Evolutionary conservation across 2,329 filamentous ascomycete genomes (phyloP).

Genomic region (Monosporascus sp.): DNA sequence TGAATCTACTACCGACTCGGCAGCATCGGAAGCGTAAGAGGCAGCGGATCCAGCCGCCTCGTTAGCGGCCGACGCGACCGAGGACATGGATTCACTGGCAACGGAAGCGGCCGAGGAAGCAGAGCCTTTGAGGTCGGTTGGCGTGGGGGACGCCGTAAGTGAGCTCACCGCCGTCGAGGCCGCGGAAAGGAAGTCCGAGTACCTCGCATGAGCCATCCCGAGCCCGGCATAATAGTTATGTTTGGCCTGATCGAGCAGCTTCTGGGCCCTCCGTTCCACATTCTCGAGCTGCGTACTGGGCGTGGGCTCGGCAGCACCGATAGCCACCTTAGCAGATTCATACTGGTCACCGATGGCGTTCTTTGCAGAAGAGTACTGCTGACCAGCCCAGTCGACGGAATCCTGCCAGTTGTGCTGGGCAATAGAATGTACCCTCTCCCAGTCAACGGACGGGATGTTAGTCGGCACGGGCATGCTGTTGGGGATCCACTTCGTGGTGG

Average conservation of each 20-base stretch:
- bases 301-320: slow-evolving; percentile 58
- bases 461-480: slow-evolving; percentile 21
- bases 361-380: slow-evolving; percentile 66
- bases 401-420: slow-evolving; percentile 66
- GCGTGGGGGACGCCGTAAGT: slow-evolving; percentile 54
- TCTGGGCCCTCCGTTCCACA: slow-evolving; percentile 43
- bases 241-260: slow-evolving; percentile 56
- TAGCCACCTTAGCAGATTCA: slow-evolving; percentile 59
- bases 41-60: slow-evolving; percentile 39
- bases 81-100: slow-evolving; percentile 40
- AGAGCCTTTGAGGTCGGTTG: slow-evolving; percentile 47
- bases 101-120: slow-evolving; percentile 42
- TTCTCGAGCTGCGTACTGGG: slow-evolving; percentile 37
- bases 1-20: slow-evolving; percentile 37
- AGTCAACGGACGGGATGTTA: slow-evolving; percentile 35
- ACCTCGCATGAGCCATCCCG: slow-evolving; percentile 72
- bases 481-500: slow-evolving; percentile 34
- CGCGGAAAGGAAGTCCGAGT: slow-evolving; percentile 67
- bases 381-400: slow-evolving; percentile 64
- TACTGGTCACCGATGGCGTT: slow-evolving; percentile 66
- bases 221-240: slow-evolving; percentile 72
- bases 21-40: slow-evolving; percentile 45
- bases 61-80: slow-evolving; percentile 41
- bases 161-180: slow-evolving; percentile 65
- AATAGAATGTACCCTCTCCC: slow-evolving; percentile 53